A percentile compares a stretch with the other conserved stretches of the same genome.
phyloP scores from a whole-genome alignment of 768 basidiomycete genomes.

The Paxillus rubicundulus region DNA sequence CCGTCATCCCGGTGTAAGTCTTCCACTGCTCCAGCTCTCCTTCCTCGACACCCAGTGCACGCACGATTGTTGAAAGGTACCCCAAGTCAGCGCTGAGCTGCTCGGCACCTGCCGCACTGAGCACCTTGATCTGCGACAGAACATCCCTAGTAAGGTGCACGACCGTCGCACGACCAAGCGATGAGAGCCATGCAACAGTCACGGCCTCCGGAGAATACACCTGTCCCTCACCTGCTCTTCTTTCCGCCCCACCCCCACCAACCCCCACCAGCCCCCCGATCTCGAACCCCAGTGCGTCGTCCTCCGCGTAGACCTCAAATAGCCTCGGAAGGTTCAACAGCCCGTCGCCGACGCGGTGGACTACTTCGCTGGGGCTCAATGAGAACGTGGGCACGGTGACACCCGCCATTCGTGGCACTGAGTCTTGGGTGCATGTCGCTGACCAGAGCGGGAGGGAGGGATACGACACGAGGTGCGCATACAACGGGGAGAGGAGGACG shows the following conservation, averaged over 20 bases:
- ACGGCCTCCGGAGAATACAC: constrained; percentile 67
- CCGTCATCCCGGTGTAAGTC: constrained; percentile 60
- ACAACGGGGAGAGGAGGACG: constrained; percentile 82
- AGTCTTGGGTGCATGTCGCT: constrained; percentile 32
- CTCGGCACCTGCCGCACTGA: constrained; percentile 67
- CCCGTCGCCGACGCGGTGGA: constrained; percentile 91
- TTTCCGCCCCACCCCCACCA: constrained; percentile 35
- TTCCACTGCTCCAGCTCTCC: constrained; percentile 80
- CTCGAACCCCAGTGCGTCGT: constrained; percentile 87
- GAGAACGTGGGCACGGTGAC: constrained; percentile 85
- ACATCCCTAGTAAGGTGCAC: constrained; percentile 66
- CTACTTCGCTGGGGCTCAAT: constrained; percentile 82
- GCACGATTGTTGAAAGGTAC: constrained; percentile 87
- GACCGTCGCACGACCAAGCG: constrained; percentile 80
- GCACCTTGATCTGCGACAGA: constrained; percentile 65
- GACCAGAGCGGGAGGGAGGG: constrained; percentile 68
- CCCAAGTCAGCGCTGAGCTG: constrained; percentile 87
- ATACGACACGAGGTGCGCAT: constrained; percentile 70
- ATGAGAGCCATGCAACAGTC: constrained; percentile 88
- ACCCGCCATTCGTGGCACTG: constrained; percentile 35
- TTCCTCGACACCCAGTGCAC: constrained; percentile 86
- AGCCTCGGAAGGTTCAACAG: constrained; percentile 88
- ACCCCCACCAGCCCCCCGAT: constrained; percentile 77
- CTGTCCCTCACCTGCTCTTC: constrained; percentile 29
- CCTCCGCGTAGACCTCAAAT: constrained; percentile 92